Base-by-base conservation (phyloP, 257 asterid species). In the Solanum appendiculatum region DNA sequence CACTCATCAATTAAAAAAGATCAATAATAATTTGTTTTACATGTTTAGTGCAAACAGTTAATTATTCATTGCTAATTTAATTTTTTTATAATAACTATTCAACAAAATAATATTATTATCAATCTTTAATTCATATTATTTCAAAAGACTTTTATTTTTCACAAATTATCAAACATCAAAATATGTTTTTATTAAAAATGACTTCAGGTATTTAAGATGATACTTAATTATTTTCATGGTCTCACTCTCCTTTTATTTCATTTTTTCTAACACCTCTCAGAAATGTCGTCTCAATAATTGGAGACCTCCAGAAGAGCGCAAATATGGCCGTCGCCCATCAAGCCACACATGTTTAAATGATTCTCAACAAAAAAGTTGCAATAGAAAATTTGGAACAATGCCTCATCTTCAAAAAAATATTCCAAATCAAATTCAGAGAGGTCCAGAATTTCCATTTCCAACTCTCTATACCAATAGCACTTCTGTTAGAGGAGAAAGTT, bases 251-350 rank as follows among this genome's bases (percentile, higher is more conserved):
- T 60, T 60, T 60, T n/a, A 20, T 27, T 18, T 23, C 23, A 5
- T 1, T 5, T 37, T 9, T 23, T 9, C 9, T 7, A 3, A 23
- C 48, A 44, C 39, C 44, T 84, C 29, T 51, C 64, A 90, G 89
- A 90, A 90, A 90, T 90, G 88, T 82, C 90, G 92, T n/a, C 64
- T 56, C 23, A 40, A 88, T 27, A 86, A 87, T 5, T 88, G 91
- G 90, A 68, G 81, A 48, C 7, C 64, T 36, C 89, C 86, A 18
- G 44, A 73, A 14, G 54, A 48, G 83, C 86, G 82, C 1, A 90
- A 58, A 37, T 20, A 4, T 58, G 18, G 6, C 40, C 54, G 33
- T 37, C 18, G 6, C 1, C n/a, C 77, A 27, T 33, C 37, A 25
- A 29, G 10, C 9, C 23, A 20, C 15, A 40, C 18, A 16, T 25